Evolutionary conservation across 129 eudicot genomes (phyloP).

Genomic region (Mikania micrantha): DNA sequence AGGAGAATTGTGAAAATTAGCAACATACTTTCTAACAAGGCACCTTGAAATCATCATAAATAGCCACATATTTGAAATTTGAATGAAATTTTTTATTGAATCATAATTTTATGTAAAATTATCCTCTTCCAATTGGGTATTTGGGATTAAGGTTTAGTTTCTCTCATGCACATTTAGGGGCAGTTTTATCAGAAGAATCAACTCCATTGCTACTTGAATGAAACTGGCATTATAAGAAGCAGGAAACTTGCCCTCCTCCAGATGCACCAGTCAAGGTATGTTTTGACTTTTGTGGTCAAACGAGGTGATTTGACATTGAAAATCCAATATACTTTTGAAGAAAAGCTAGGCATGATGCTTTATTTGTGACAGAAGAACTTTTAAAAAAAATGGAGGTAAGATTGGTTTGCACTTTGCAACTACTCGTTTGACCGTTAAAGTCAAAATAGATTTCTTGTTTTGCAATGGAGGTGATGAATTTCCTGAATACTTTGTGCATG

Average conservation of each 20-base stretch:
- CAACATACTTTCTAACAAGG: neutral
- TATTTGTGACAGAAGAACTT: neutral
- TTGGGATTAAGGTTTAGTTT: constrained; percentile 26
- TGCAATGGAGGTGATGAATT: constrained; percentile 25
- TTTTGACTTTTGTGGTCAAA: constrained; percentile 32
- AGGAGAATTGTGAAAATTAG: neutral
- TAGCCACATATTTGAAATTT: neutral
- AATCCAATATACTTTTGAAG: constrained; percentile 2
- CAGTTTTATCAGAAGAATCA: constrained; percentile 23
- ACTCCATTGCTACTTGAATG: constrained; percentile 30
- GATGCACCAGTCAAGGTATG: constrained; percentile 20
- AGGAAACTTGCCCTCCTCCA: constrained; percentile 13
- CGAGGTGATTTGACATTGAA: neutral
- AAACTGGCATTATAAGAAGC: constrained; percentile 20
- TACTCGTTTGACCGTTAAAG: constrained; percentile 19
- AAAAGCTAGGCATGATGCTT: neutral
- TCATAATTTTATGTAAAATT: neutral
- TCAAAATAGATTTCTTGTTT: constrained; percentile 6
- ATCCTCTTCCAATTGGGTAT: neutral
- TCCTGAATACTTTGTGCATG: neutral
- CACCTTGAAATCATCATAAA: neutral
- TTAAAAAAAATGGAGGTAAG: neutral
- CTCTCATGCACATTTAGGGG: constrained; percentile 29
- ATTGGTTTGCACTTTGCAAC: neutral
- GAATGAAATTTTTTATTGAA: neutral